phyloP scores from a whole-genome alignment of 176 grass and related monocot genomes.

The Raddia guianensis region DNA sequence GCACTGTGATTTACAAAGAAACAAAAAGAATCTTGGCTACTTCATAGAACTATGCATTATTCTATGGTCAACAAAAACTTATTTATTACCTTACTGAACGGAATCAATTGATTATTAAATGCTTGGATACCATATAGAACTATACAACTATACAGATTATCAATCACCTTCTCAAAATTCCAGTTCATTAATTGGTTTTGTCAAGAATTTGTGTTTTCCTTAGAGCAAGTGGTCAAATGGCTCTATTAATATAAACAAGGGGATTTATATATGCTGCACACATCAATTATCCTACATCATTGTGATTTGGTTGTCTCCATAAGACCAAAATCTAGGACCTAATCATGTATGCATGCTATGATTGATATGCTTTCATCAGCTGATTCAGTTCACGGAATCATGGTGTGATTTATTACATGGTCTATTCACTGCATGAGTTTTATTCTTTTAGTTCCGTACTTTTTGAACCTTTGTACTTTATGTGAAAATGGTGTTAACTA shows the following conservation, averaged over 20 bases:
- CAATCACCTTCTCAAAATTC: background rate
- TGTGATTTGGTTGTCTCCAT: background rate
- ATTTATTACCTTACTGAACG: background rate
- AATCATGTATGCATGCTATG: slow-evolving; percentile 10
- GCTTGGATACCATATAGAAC: background rate
- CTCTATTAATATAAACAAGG: background rate
- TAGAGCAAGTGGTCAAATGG: background rate
- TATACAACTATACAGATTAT: background rate
- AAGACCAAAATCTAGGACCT: slow-evolving; percentile 6
- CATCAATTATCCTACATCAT: background rate
- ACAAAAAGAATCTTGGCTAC: slow-evolving; percentile 19
- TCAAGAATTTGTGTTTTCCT: slow-evolving; percentile 7
- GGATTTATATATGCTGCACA: background rate
- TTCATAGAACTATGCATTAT: slow-evolving; percentile 18
- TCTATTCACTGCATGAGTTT: background rate
- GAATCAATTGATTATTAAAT: background rate
- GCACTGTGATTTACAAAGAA: background rate
- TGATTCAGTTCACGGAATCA: background rate
- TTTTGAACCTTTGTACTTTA: background rate
- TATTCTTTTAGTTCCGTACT: background rate
- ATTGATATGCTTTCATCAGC: background rate
- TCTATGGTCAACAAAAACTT: background rate
- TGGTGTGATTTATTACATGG: background rate
- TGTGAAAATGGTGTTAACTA: background rate
- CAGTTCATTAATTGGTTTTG: background rate